Base-by-base conservation (phyloP, 2,329 filamentous ascomycete species). In the Rutstroemia sp. region DNA sequence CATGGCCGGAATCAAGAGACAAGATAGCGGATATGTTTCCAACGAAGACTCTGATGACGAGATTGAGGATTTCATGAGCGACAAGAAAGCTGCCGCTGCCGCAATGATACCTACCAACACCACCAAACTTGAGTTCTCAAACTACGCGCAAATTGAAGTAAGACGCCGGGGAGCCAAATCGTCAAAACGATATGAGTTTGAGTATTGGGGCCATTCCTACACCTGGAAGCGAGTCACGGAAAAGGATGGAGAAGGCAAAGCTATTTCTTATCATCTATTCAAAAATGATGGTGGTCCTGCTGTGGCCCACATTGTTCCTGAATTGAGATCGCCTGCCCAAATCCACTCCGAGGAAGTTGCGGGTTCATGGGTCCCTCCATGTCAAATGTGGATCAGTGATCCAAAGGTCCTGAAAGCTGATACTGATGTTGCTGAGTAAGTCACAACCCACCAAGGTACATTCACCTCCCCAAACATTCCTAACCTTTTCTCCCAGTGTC, bases 41-140 rank as follows among this genome's bases (percentile, higher is more conserved):
- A 72, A 72, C n/a, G 71, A 74, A 16, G 70, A 75, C 48, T 57
- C 59, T 3, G 64, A 65, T 19, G 60, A 60, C 2, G 65, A 67
- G 14, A 21, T 63, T 17, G 56, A 57, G 9, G 42, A 58, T 2
- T 63, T 62, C 68, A 71, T 54, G 66, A 65, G 38, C 63, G 60
- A 60, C 10, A 72, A 52, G 61, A 68, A 51, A 52, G 48, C 54
- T 30, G 63, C 58, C 63, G 57, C 60, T 0, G 54, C 54, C 5
- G 17, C 45, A 8, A 25, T 55, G 16, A 57, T 64, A 46, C 82
- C 88, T 17, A 88, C 86, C 57, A 90, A 95, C 70, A 86, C 81
- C 38, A 88, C 92, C 70, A 89, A 91, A 72, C 80, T 99, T 37
- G 92, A 97, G 70, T 99, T 96, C 70, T 95, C 90, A 63, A 99